Evolutionary conservation across 345 rosid species (phyloP).

Genomic region (Stellera chamaejasme): DNA sequence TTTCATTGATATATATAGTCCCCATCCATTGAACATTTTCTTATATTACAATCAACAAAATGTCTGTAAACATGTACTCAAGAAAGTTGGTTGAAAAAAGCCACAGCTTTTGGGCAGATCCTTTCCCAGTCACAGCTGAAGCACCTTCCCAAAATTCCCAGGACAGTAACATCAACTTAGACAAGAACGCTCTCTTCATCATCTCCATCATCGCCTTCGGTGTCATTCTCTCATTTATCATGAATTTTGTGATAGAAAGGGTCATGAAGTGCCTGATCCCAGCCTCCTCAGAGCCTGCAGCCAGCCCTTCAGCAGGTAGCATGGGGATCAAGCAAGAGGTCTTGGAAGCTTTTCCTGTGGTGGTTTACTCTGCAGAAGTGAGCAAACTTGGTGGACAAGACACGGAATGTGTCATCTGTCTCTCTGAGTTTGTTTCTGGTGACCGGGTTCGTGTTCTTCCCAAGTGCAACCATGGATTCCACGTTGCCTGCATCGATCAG

Average conservation of each 20-base stretch:
- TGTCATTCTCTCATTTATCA: conserved; percentile 33
- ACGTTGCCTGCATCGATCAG: conserved; percentile 49
- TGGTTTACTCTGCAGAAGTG: conserved; percentile 31
- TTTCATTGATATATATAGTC: background rate
- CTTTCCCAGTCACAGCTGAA: conserved; percentile 6
- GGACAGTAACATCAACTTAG: conserved; percentile 17
- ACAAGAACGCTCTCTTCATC: conserved; percentile 31
- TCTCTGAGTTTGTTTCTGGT: conserved; percentile 33
- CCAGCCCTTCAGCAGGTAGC: conserved; percentile 16
- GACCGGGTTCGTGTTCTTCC: conserved; percentile 48
- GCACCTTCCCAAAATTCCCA: conserved; percentile 18
- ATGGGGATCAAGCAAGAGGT: conserved; percentile 36
- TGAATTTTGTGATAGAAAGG: conserved; percentile 40
- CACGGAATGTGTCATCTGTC: conserved; percentile 48
- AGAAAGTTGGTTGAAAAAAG: conserved; percentile 26
- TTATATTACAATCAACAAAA: conserved; percentile 15
- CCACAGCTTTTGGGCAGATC: no score
- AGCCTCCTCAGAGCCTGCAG: conserved; percentile 20
- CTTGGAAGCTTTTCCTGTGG: conserved; percentile 35
- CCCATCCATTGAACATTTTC: conserved; percentile 10
- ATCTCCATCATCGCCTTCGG: conserved; percentile 46
- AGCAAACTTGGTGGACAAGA: conserved; percentile 34
- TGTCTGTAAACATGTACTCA: conserved; percentile 7
- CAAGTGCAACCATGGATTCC: conserved; percentile 64
- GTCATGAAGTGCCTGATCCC: conserved; percentile 27